Percentiles rank a stretch among this genome's conserved stretches.
Evolutionary conservation across 2,329 filamentous ascomycete species (phyloP).

Genomic region (Pseudocercospora crystallina): DNA sequence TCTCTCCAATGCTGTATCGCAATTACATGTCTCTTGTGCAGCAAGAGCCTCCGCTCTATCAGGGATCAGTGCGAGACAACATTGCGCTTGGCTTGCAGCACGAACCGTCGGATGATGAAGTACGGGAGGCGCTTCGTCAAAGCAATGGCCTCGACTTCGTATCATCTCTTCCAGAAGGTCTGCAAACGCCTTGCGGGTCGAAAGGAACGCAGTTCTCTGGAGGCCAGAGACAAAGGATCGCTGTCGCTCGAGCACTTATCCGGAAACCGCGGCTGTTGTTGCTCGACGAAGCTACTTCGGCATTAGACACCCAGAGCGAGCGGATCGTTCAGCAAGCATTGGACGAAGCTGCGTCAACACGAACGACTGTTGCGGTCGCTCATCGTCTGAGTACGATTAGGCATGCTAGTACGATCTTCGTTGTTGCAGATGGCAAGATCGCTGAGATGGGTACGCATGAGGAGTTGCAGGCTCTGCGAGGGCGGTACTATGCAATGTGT

Average conservation of each 20-base stretch:
- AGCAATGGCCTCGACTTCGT: constrained; percentile 57
- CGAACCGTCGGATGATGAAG: constrained; percentile 40
- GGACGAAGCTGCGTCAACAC: constrained; percentile 48
- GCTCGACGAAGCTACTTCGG: constrained; percentile 60
- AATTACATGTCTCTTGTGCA: constrained; percentile 67
- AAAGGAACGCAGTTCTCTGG: constrained; percentile 54
- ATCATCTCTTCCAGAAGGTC: constrained; percentile 52
- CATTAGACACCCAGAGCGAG: constrained; percentile 66
- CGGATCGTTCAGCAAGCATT: constrained; percentile 67
- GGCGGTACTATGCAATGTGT: constrained; percentile 48
- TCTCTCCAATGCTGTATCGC: constrained; percentile 65
- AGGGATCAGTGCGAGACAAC: constrained; percentile 65
- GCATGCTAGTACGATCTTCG: constrained; percentile 42
- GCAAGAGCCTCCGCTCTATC: constrained; percentile 69
- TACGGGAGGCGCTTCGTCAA: constrained; percentile 50
- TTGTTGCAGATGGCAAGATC: constrained; percentile 40
- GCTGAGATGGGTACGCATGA: constrained; percentile 42
- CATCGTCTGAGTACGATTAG: constrained; percentile 42
- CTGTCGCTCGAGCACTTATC: constrained; percentile 56
- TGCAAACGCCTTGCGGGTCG: constrained; percentile 49
- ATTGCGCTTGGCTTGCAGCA: constrained; percentile 47
- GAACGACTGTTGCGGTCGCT: constrained; percentile 45
- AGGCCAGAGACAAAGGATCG: constrained; percentile 58
- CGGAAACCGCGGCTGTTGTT: constrained; percentile 54
- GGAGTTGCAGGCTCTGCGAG: constrained; percentile 39